Evolutionary conservation across 192 early-diverging fungal genomes (phyloP), one percentile per base, ranked within the genome.

Genomic region (Umbelopsis vinacea): DNA sequence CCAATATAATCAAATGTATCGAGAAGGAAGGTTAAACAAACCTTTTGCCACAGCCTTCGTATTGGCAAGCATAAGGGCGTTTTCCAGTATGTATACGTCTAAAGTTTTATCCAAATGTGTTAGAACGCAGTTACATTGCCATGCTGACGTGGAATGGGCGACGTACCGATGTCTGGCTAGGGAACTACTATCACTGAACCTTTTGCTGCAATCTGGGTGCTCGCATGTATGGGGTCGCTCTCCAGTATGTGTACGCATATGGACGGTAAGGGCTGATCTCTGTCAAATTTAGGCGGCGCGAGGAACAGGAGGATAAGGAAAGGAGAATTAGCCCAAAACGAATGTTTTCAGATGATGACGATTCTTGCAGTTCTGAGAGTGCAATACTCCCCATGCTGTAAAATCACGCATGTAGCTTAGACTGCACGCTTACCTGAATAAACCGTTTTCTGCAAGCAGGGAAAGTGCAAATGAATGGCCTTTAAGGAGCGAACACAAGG

Each of bases 141-240:
- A 70, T 33, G 29, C 4, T 52, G 35, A 70, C n/a, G 21, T 52
- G 15, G 14, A 35, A 33, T 70, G 9, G 43, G 83, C 86, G 4
- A 43, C 23, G 60, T 71, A 71, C 70, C 89, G 85, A 54, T 93
- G 91, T 52, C 91, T 83, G 0, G 90, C 89, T 57, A 93, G 77
- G 50, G 90, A 91, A 46, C 89, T 90, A 68, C 89, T 89, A 71
- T 92, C 90, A 60, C 88, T 91, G 81, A 94, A 94, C n/a, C 82
- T 80, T 76, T 92, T 92, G 38, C 84, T 86, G 79, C 92, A 94
- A 48, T 84, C 86, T 21, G 84, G 83, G 46, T 87, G 79, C 66
- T 87, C 82, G 73, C 90, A 92, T 50, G 80, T 74, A 68, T 91
- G 89, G 22, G 91, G 91, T 68, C 88, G 74, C 69, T 91, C 89